Evolutionary conservation across 1,139 yeast genomes (phyloP).

Genomic region (Pichia sp.): DNA sequence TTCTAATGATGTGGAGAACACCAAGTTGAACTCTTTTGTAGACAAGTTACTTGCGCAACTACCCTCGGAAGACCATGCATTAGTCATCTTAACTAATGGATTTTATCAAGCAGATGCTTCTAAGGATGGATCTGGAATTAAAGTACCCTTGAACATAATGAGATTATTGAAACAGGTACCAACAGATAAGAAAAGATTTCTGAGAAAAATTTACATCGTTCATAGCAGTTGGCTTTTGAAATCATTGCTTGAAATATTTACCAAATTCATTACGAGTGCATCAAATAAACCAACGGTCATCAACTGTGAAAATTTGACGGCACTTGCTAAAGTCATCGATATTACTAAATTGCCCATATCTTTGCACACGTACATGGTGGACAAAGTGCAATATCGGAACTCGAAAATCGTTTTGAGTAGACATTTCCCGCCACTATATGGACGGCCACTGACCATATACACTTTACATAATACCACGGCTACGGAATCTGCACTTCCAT

Average conservation of each 20-base stretch:
- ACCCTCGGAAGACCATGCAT: constrained; percentile 19
- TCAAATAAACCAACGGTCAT: constrained; percentile 31
- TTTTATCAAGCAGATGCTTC: constrained; percentile 13
- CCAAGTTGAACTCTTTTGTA: constrained; percentile 12
- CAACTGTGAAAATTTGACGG: constrained; percentile 52
- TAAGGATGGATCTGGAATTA: constrained; percentile 10
- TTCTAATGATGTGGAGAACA: background rate
- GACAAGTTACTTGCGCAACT: constrained; percentile 13
- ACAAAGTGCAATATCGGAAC: constrained; percentile 26
- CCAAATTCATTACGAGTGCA: constrained; percentile 39
- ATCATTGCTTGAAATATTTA: constrained; percentile 66
- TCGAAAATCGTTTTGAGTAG: constrained; percentile 17
- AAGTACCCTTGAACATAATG: constrained; percentile 30
- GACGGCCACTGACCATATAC: constrained; percentile 22
- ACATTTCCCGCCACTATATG: constrained; percentile 21
- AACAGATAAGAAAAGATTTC: constrained; percentile 44
- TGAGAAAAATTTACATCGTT: constrained; percentile 66
- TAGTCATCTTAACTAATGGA: constrained; percentile 25
- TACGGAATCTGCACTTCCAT: constrained; percentile 26
- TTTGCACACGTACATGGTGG: constrained; percentile 60
- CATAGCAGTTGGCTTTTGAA: constrained; percentile 91
- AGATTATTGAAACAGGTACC: constrained; percentile 67
- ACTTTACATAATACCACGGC: constrained; percentile 15
- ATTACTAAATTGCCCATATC: constrained; percentile 73
- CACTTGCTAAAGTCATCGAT: constrained; percentile 59